A percentile compares a stretch with the other conserved stretches of the same genome.
These are phyloP conservation scores for Exsudoporus frostii DNA, from an alignment of 768 basidiomycete genomes.

Conservation along the genomic window DNA sequence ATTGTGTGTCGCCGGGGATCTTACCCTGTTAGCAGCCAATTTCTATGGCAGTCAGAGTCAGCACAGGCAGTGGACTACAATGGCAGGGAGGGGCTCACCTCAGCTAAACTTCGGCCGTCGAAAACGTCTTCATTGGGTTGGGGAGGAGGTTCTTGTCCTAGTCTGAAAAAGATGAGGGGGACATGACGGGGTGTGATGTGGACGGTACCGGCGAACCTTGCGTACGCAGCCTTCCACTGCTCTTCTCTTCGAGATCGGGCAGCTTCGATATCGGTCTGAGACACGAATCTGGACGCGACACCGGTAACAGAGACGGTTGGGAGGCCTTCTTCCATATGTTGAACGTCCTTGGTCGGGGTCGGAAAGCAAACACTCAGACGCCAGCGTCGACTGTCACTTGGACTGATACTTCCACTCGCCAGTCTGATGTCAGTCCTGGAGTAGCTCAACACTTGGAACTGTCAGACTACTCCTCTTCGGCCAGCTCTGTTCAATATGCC, in stretches of 20 bases:
- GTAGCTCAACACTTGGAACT: not conserved
- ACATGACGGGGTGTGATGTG: not conserved
- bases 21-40: slow-evolving; percentile 85
- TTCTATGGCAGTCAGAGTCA: slow-evolving; percentile 46
- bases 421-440: not conserved
- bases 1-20: slow-evolving; percentile 15
- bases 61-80: slow-evolving; percentile 5
- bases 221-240: slow-evolving; percentile 90
- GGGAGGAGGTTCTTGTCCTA: slow-evolving; percentile 83
- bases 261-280: slow-evolving; percentile 72
- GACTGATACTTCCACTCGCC: not conserved
- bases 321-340: slow-evolving; percentile 59
- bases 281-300: slow-evolving; percentile 83
- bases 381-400: not conserved
- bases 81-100: slow-evolving; percentile 52
- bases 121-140: slow-evolving; percentile 72
- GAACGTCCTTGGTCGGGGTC: slow-evolving; percentile 17
- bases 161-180: slow-evolving; percentile 37
- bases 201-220: slow-evolving; percentile 44
- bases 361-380: slow-evolving; percentile 13
- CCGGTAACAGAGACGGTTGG: slow-evolving; percentile 69
- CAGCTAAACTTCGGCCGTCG: slow-evolving; percentile 84
- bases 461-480: not conserved
- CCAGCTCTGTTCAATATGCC: slow-evolving; percentile 12
- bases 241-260: slow-evolving; percentile 72